These are phyloP conservation scores for Mycena sanguinolenta DNA, from an alignment of 768 basidiomycete genomes.

Conservation along the genomic window DNA sequence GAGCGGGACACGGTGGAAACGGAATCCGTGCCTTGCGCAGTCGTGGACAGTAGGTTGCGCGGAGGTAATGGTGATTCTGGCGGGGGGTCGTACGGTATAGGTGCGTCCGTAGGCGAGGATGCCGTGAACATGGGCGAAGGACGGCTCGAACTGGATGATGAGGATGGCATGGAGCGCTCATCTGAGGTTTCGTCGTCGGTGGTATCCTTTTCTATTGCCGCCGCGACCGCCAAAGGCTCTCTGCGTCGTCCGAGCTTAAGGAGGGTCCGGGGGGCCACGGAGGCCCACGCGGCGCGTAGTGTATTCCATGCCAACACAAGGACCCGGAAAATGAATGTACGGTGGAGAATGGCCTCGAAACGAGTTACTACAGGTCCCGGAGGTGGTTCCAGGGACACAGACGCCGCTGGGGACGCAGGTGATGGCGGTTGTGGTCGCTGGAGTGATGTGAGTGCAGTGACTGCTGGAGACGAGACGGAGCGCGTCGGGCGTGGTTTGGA, in stretches of 20 bases:
- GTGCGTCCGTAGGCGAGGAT: slow-evolving; percentile 21
- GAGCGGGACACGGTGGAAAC: slow-evolving; percentile 54
- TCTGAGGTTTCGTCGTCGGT: slow-evolving; percentile 38
- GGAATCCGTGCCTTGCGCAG: slow-evolving; percentile 32
- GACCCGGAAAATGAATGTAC: slow-evolving; percentile 79
- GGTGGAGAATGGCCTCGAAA: slow-evolving; percentile 62
- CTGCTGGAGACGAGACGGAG: slow-evolving; percentile 75
- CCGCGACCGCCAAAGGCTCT: slow-evolving; percentile 32
- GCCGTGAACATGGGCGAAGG: slow-evolving; percentile 45
- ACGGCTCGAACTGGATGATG: slow-evolving; percentile 37
- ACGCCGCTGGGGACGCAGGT: slow-evolving; percentile 40
- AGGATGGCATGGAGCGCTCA: slow-evolving; percentile 28
- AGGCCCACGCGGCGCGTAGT: slow-evolving; percentile 73
- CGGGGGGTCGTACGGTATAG: slow-evolving; percentile 8
- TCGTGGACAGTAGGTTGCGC: slow-evolving; percentile 7
- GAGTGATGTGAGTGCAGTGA: slow-evolving; percentile 54
- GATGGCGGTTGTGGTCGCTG: slow-evolving; percentile 41
- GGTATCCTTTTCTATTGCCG: slow-evolving; percentile 36
- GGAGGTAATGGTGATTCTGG: slow-evolving; percentile 13
- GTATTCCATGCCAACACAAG: slow-evolving; percentile 79
- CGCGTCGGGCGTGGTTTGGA: slow-evolving; percentile 59
- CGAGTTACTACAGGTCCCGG: slow-evolving; percentile 49
- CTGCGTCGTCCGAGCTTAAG: slow-evolving; percentile 19
- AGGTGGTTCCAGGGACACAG: slow-evolving; percentile 45
- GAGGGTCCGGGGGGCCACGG: slow-evolving; percentile 46